Percentiles rank a stretch among this genome's conserved stretches.
These are phyloP conservation scores for Sordariomycetes sp. DNA, from an alignment of 2,329 filamentous ascomycete species.

Conservation along the genomic window DNA sequence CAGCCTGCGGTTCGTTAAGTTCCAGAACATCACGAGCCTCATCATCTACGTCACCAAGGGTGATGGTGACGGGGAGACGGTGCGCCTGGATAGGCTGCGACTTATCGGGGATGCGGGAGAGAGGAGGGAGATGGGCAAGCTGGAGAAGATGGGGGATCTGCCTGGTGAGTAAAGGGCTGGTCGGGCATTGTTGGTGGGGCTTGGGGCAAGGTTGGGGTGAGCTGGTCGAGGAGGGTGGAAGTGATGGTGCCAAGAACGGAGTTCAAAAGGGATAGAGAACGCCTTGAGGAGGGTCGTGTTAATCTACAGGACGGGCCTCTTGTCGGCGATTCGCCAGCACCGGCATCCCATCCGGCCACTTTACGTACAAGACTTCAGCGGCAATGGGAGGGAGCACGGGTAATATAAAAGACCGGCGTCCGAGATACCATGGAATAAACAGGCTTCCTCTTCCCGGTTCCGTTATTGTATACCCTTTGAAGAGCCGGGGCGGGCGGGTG, in stretches of 20 bases:
- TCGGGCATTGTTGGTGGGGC: neutral
- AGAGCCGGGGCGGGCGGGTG: neutral
- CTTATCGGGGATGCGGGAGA: constrained; percentile 83
- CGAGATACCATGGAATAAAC: neutral
- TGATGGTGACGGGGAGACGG: constrained; percentile 70
- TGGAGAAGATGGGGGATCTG: constrained; percentile 87
- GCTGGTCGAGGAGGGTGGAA: neutral
- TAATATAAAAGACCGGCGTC: neutral
- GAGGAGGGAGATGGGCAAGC: constrained; percentile 84
- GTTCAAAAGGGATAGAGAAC: neutral
- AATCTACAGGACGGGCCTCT: neutral
- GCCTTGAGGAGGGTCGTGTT: neutral
- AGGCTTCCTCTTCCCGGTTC: neutral
- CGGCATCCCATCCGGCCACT: neutral
- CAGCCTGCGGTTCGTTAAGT: constrained; percentile 82
- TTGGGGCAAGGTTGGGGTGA: neutral
- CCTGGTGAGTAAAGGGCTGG: constrained; percentile 34
- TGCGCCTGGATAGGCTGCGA: constrained; percentile 65
- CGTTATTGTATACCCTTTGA: neutral
- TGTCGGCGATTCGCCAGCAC: neutral
- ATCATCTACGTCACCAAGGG: constrained; percentile 84
- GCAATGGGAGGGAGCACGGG: neutral
- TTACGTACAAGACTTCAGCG: neutral
- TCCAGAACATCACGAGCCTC: constrained; percentile 82
- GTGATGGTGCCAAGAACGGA: neutral